A percentile compares a stretch with the other conserved stretches of the same genome.
Evolutionary conservation across 495 filamentous ascomycete species (phyloP).

Genomic region (Oleoguttula mirabilis): DNA sequence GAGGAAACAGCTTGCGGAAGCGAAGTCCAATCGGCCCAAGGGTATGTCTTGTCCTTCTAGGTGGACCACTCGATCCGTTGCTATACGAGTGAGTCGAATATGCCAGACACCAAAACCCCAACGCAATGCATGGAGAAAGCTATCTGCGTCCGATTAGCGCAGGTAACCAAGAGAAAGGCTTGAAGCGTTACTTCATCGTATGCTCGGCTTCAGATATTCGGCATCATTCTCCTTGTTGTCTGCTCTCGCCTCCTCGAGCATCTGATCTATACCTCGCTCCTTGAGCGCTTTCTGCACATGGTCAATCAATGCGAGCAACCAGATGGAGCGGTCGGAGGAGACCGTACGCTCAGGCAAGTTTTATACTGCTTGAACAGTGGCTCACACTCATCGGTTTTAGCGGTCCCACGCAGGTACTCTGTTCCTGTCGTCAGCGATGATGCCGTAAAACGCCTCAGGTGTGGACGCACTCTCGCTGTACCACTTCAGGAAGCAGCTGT

Average conservation of each 20-base stretch:
- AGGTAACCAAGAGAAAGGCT: too few relatives aligned
- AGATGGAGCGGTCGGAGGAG: background rate
- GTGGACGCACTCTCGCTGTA: constrained; percentile 77
- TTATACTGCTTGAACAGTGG: constrained; percentile 77
- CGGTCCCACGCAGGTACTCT: constrained; percentile 80
- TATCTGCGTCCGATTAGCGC: too few relatives aligned
- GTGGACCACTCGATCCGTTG: too few relatives aligned
- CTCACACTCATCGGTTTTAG: constrained; percentile 70
- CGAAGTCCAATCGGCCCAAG: too few relatives aligned
- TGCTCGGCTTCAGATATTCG: constrained; percentile 47
- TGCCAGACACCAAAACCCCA: too few relatives aligned
- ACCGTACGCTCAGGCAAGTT: constrained; percentile 60
- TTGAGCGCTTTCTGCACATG: constrained; percentile 68
- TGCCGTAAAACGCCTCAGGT: background rate
- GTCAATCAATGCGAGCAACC: background rate
- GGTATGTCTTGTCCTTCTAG: too few relatives aligned
- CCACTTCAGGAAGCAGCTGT: constrained; percentile 90
- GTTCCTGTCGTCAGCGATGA: constrained; percentile 1
- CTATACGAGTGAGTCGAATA: too few relatives aligned
- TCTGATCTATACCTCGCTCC: constrained; percentile 70
- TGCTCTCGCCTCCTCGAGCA: constrained; percentile 75
- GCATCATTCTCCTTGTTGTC: constrained; percentile 70
- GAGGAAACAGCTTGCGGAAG: too few relatives aligned
- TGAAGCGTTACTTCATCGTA: background rate
- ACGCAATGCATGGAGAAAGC: too few relatives aligned